These are phyloP conservation scores for Avena sativa DNA, from an alignment of 176 grass and related monocot species.

Conservation along the genomic window DNA sequence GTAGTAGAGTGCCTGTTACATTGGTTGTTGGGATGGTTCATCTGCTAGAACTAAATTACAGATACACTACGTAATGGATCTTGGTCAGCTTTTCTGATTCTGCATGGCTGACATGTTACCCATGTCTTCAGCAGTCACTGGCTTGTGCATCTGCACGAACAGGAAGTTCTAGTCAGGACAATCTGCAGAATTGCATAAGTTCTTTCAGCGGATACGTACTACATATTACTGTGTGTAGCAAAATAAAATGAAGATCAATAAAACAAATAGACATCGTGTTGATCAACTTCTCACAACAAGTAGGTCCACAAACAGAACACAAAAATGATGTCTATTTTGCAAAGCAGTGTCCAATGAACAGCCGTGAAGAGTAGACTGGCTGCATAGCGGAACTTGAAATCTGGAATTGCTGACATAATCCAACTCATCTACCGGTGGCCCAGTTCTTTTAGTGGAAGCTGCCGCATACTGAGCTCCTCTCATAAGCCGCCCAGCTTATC, in stretches of 20 bases:
- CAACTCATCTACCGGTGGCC: neutral
- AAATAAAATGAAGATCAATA: conserved; percentile 2
- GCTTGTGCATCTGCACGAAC: conserved; percentile 83
- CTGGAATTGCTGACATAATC: neutral
- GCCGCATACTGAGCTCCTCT: too few relatives aligned
- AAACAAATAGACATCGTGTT: conserved; percentile 23
- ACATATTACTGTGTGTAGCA: neutral
- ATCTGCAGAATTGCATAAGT: neutral
- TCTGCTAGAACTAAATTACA: conserved; percentile 7
- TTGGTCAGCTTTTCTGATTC: conserved; percentile 49
- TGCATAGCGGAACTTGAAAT: neutral
- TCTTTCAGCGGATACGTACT: conserved; percentile 27
- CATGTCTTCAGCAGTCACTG: conserved; percentile 73
- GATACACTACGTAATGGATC: neutral
- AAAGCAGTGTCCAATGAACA: neutral
- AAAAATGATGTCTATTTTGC: neutral
- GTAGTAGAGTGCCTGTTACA: conserved; percentile 24
- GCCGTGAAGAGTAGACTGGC: neutral
- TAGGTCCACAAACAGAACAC: conserved; percentile 18
- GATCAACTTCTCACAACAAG: conserved; percentile 12
- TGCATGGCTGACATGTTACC: conserved; percentile 49
- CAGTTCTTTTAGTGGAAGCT: too few relatives aligned
- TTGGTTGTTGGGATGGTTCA: neutral
- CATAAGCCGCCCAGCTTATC: too few relatives aligned
- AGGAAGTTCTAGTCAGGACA: conserved; percentile 39